Evolutionary conservation across 768 basidiomycete genomes (phyloP), one percentile per base, ranked within the genome.

Genomic region (Russula sp.): DNA sequence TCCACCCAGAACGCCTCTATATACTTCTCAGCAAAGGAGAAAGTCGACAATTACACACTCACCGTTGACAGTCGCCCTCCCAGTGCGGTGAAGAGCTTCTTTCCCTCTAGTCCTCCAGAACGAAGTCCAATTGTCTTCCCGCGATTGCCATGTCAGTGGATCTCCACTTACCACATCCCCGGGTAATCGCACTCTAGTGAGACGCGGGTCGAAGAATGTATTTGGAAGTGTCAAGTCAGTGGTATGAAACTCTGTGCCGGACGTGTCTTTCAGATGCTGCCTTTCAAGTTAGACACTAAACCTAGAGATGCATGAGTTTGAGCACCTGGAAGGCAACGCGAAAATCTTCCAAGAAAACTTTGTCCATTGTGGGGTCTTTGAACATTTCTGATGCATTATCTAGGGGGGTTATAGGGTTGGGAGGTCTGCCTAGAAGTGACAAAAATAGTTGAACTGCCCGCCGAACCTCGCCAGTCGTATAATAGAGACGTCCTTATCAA

Each of bases 261-360:
- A 78, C 18, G 82, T 86, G 2, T 82, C 77, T 58, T 79, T 83
- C 65, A 89, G 79, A 74, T 96, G 93, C 93, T 95, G 58, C 3
- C 39, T 38, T 53, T 45, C 18, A 54, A 56, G 47, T 59, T 52
- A 59, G 58, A 54, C 32, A 39, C 8, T 18, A 25, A 18, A 39
- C 58, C 7, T 57, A 35, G 1, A 13, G 13, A 41, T 56, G n/a
- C 20, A 32, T 29, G 29, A 10, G 36, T 35, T 13, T 41, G 66
- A 79, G 60, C 70, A 95, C 94, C 70, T 84, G 81, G 68, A 89
- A 88, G 6, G 97, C 92, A 14, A 93, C 83, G 25, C 83, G 81
- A 69, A 98, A 91, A 74, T 99, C 96, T 60, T 96, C 91, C 39
- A 98, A 70, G 61, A 83, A 87, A 7, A 91, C 77, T 61, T 85